These are phyloP conservation scores for Solanum boliviense DNA, from an alignment of 257 asterid species.

Conservation along the genomic window DNA sequence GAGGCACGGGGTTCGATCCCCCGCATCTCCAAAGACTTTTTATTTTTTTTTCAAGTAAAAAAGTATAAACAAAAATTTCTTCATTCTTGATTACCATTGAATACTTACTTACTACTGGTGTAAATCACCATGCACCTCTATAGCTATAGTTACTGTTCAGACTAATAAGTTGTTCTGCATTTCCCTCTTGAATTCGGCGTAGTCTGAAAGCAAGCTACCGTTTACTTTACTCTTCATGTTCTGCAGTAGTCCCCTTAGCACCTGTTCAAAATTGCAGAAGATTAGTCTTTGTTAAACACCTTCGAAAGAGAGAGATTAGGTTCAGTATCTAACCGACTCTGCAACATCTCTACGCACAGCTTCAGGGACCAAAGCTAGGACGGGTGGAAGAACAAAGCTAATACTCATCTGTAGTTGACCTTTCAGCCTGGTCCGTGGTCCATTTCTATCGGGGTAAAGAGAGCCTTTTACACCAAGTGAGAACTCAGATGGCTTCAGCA, in stretches of 20 bases:
- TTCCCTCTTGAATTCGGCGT: slow-evolving; percentile 63
- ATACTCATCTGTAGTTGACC: slow-evolving; percentile 75
- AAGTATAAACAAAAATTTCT: background rate
- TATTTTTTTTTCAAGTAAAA: too few relatives aligned
- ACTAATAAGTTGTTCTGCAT: slow-evolving; percentile 35
- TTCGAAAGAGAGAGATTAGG: background rate
- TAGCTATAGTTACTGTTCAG: background rate
- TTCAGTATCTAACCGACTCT: slow-evolving; percentile 49
- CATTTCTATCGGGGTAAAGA: slow-evolving; percentile 65
- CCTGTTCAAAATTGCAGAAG: slow-evolving; percentile 23
- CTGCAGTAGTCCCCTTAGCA: slow-evolving; percentile 59
- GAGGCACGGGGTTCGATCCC: slow-evolving; percentile 99
- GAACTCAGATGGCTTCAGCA: slow-evolving; percentile 74
- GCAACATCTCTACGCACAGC: slow-evolving; percentile 72
- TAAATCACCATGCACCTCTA: background rate
- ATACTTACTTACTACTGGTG: background rate
- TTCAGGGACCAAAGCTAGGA: slow-evolving; percentile 73
- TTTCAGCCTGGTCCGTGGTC: slow-evolving; percentile 51
- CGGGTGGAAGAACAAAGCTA: slow-evolving; percentile 71
- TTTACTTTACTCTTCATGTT: slow-evolving; percentile 83
- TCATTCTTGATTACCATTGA: background rate
- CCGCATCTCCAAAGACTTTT: slow-evolving; percentile 40
- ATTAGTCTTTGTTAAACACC: background rate
- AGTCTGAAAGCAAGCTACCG: slow-evolving; percentile 74
- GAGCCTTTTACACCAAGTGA: slow-evolving; percentile 66